Evolutionary conservation across 2,329 filamentous ascomycete species (phyloP).

Genomic region (Pseudocercospora fijiensis): DNA sequence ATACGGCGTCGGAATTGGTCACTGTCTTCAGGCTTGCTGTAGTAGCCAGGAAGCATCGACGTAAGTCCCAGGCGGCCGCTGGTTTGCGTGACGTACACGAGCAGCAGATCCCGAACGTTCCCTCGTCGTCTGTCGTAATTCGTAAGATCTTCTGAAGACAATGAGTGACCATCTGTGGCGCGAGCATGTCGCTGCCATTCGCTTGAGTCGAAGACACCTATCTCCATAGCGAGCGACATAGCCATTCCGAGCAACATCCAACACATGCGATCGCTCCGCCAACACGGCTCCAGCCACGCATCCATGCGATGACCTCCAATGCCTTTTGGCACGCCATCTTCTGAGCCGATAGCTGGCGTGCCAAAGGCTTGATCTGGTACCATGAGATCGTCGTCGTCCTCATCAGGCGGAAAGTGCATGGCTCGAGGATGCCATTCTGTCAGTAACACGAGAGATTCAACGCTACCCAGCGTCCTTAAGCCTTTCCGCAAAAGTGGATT

Average conservation of each 20-base stretch:
- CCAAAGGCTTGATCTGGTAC: constrained; percentile 67
- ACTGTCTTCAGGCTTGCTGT: constrained; percentile 41
- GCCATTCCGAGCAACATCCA: constrained; percentile 96
- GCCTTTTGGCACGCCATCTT: constrained; percentile 54
- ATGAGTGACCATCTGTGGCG: constrained; percentile 37
- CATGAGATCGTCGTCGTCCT: constrained; percentile 64
- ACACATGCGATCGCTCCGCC: constrained; percentile 88
- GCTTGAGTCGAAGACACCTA: constrained; percentile 92
- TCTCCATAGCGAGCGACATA: constrained; percentile 84
- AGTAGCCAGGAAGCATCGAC: constrained; percentile 74
- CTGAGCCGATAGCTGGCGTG: constrained; percentile 57
- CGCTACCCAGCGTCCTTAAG: constrained; percentile 83
- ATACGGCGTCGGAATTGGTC: constrained; percentile 32
- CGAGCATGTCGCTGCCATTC: constrained; percentile 59
- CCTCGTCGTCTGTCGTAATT: constrained; percentile 72
- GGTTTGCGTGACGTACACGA: constrained; percentile 92
- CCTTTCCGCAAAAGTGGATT: constrained; percentile 62
- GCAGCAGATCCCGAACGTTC: constrained; percentile 79
- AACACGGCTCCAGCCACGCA: constrained; percentile 94
- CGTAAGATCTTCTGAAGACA: constrained; percentile 61
- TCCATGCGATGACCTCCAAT: constrained; percentile 83
- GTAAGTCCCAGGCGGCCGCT: constrained; percentile 89
- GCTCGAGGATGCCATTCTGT: constrained; percentile 97
- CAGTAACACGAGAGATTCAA: constrained; percentile 88
- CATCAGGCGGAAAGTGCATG: constrained; percentile 80